Evolutionary conservation across 78 protist genomes (phyloP).

Genomic region (Dictyostelium brefeldianum): DNA sequence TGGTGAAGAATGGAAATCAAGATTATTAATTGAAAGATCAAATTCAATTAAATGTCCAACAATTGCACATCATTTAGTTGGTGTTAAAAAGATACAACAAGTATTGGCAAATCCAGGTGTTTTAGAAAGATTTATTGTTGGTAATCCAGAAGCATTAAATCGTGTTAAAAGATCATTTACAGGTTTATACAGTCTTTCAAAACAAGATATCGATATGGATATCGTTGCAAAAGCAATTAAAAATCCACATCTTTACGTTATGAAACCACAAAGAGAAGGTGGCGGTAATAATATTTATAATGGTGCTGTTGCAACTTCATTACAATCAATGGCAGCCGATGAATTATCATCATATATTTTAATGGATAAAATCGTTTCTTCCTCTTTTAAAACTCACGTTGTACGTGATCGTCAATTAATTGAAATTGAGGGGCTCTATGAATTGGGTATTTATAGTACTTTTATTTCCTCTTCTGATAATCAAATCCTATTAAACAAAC

Average conservation of each 20-base stretch:
- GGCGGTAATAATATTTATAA: constrained; percentile 93
- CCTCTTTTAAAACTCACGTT: constrained; percentile 15
- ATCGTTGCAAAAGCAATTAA: constrained; percentile 59
- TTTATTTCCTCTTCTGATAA: constrained; percentile 26
- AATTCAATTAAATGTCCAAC: constrained; percentile 93
- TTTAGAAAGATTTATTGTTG: constrained; percentile 58
- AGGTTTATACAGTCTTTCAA: constrained; percentile 81
- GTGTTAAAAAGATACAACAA: constrained; percentile 96
- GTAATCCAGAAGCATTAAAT: constrained; percentile 41
- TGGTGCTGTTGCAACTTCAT: constrained; percentile 11
- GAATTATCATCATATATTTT: constrained; percentile 83
- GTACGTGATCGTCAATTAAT: constrained; percentile 30
- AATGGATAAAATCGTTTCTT: constrained; percentile 93
- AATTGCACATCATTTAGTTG: constrained; percentile 91
- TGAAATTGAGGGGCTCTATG: constrained; percentile 69
- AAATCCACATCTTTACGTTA: constrained; percentile 85
- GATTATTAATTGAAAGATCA: constrained; percentile 87
- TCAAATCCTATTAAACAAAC: constrained; percentile 31
- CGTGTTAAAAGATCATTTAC: constrained; percentile 79
- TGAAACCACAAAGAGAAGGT: constrained; percentile 98
- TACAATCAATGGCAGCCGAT: constrained; percentile 22
- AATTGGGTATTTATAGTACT: constrained; percentile 88
- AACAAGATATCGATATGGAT: constrained; percentile 23
- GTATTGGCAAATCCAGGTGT: constrained; percentile 72
- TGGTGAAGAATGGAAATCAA: constrained; percentile 91